Percentiles rank a stretch among this genome's conserved stretches.
Evolutionary conservation across 192 early-diverging fungal genomes (phyloP).

Genomic region (Coemansia sp.): DNA sequence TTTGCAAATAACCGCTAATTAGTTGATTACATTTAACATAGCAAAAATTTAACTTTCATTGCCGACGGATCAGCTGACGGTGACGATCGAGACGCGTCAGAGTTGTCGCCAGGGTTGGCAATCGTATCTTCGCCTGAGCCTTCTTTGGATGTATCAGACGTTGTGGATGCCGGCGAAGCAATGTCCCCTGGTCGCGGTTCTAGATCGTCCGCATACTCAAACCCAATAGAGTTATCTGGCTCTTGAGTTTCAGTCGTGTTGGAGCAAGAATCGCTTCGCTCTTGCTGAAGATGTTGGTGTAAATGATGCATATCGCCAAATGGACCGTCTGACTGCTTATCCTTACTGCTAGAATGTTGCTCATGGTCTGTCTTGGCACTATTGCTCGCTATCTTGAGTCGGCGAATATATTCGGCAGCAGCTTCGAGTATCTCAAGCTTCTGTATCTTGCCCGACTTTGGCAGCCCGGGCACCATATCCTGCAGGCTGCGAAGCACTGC

Average conservation of each 20-base stretch:
- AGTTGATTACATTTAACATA: slow-evolving; percentile 13
- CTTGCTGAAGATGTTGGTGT: background rate
- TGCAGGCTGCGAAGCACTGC: slow-evolving; percentile 79
- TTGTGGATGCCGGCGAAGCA: slow-evolving; percentile 27
- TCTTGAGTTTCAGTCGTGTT: slow-evolving; percentile 3
- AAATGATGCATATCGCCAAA: background rate
- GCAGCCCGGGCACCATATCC: slow-evolving; percentile 66
- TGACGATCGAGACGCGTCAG: background rate
- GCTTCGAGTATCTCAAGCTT: slow-evolving; percentile 54
- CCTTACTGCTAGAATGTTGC: background rate
- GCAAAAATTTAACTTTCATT: slow-evolving; percentile 48
- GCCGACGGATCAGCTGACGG: slow-evolving; percentile 33
- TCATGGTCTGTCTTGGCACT: background rate
- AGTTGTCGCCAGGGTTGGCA: slow-evolving; percentile 5
- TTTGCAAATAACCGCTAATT: background rate
- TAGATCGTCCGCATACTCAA: slow-evolving; percentile 2
- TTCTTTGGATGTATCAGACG: slow-evolving; percentile 21
- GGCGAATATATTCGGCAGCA: slow-evolving; percentile 51
- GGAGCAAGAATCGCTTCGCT: background rate
- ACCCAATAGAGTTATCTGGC: background rate
- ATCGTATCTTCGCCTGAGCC: slow-evolving; percentile 34
- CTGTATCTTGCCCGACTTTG: slow-evolving; percentile 50
- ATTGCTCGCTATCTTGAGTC: slow-evolving; percentile 15
- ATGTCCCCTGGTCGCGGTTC: slow-evolving; percentile 11
- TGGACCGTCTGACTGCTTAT: background rate